Percentiles rank a stretch among this genome's conserved stretches.
Conservation (phyloP, 202 grass and related monocot species). For the Setaria italica region DNA sequence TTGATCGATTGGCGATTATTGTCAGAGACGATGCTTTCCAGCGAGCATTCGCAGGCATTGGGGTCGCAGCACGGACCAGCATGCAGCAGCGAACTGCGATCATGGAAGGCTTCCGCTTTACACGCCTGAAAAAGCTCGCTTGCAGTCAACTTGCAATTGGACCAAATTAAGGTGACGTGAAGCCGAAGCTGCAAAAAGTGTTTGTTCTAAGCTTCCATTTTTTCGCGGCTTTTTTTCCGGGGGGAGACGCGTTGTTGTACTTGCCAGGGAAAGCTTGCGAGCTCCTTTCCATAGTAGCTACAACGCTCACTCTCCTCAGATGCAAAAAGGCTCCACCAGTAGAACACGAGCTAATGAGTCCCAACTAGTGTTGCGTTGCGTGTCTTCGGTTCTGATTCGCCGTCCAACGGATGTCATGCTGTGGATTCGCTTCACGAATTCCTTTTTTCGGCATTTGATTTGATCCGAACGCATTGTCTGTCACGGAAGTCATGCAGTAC, state of each 20-base stretch:
- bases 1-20: background rate
- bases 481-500: background rate
- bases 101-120: background rate
- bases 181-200: background rate
- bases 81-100: background rate
- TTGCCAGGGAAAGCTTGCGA: background rate
- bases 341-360: background rate
- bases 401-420: background rate
- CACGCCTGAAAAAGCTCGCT: background rate
- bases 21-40: background rate
- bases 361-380: background rate
- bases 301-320: background rate
- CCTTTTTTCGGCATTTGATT: background rate
- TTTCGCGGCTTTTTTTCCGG: background rate
- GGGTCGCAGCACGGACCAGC: background rate
- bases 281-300: background rate
- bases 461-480: background rate
- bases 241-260: background rate
- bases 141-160: background rate
- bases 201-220: background rate
- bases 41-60: background rate
- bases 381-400: background rate
- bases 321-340: background rate
- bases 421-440: background rate
- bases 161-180: background rate